phyloP scores from a whole-genome alignment of 495 filamentous ascomycete genomes.

The Filosporella fistucella region DNA sequence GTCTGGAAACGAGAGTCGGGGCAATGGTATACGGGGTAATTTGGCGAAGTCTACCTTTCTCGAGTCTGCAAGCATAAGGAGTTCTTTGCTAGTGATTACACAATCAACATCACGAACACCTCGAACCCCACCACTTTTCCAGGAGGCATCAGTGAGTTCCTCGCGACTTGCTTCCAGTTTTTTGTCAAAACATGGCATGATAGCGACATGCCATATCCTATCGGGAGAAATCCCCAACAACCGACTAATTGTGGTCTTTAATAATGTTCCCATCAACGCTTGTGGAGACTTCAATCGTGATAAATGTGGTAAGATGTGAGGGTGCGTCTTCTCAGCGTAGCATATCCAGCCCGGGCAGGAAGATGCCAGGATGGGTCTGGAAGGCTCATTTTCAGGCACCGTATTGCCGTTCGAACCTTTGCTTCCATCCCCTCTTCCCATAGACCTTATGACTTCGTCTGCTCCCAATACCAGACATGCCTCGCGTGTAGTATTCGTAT shows the following conservation, averaged over 20 bases:
- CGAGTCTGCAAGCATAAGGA: conserved; percentile 80
- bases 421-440: conserved; percentile 1
- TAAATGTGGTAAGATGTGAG: conserved; percentile 85
- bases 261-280: conserved; percentile 79
- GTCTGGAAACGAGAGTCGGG: conserved; percentile 59
- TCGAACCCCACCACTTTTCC: conserved; percentile 42
- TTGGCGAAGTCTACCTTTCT: conserved; percentile 67
- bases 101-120: conserved; percentile 89
- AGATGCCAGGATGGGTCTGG: conserved; percentile 78
- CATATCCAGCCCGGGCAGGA: conserved; percentile 98
- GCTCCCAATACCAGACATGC: conserved; percentile 72
- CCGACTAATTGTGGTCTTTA: conserved; percentile 78
- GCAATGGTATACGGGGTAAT: conserved; percentile 54
- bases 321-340: conserved; percentile 96
- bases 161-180: conserved; percentile 93
- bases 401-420: conserved; percentile 12
- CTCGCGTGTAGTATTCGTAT: conserved; percentile 77
- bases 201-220: conserved; percentile 85
- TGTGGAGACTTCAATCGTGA: conserved; percentile 92
- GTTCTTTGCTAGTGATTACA: conserved; percentile 91
- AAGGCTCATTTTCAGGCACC: conserved; percentile 33
- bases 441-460: conserved; percentile 60
- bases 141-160: conserved; percentile 80
- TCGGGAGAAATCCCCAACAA: conserved; percentile 65
- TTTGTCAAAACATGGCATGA: conserved; percentile 99